These are phyloP conservation scores for Colletotrichum siamense DNA, from an alignment of 2,329 filamentous ascomycete genomes.

Conservation along the genomic window DNA sequence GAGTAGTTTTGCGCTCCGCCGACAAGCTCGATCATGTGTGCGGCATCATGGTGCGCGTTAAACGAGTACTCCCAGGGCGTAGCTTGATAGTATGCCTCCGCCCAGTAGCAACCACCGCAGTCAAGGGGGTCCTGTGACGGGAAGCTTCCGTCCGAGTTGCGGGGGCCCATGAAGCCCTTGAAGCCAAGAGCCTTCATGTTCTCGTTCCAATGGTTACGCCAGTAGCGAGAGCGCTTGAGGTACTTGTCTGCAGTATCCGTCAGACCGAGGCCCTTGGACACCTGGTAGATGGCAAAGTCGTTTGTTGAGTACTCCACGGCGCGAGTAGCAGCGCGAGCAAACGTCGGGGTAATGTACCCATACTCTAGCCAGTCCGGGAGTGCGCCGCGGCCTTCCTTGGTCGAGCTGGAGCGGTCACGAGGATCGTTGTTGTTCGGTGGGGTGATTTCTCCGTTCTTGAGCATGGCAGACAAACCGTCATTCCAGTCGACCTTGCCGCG, in stretches of 20 bases:
- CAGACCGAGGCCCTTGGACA: conserved; percentile 64
- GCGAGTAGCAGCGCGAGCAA: conserved; percentile 65
- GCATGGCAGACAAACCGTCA: conserved; percentile 67
- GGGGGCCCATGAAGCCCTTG: conserved; percentile 70
- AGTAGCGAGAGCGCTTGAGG: conserved; percentile 67
- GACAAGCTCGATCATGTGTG: conserved; percentile 54
- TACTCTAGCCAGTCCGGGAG: conserved; percentile 70
- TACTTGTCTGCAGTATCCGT: conserved; percentile 60
- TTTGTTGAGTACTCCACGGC: conserved; percentile 73
- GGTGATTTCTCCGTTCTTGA: conserved; percentile 69
- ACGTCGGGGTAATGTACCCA: conserved; percentile 70
- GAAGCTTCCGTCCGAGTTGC: conserved; percentile 54
- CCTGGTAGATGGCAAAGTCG: conserved; percentile 71
- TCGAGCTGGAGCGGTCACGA: conserved; percentile 63
- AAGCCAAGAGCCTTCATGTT: conserved; percentile 63
- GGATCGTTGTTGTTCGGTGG: conserved; percentile 65
- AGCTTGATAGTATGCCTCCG: conserved; percentile 61
- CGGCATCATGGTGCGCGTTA: conserved; percentile 72
- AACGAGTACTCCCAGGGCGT: conserved; percentile 71
- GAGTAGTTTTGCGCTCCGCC: conserved; percentile 64
- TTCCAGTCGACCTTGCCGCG: conserved; percentile 68
- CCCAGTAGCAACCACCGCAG: conserved; percentile 72
- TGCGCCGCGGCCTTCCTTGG: conserved; percentile 71
- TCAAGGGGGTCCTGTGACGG: conserved; percentile 59
- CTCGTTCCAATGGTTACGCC: conserved; percentile 75